phyloP scores from a whole-genome alignment of 1,139 yeast genomes.

The Yamadazyma mexicana region DNA sequence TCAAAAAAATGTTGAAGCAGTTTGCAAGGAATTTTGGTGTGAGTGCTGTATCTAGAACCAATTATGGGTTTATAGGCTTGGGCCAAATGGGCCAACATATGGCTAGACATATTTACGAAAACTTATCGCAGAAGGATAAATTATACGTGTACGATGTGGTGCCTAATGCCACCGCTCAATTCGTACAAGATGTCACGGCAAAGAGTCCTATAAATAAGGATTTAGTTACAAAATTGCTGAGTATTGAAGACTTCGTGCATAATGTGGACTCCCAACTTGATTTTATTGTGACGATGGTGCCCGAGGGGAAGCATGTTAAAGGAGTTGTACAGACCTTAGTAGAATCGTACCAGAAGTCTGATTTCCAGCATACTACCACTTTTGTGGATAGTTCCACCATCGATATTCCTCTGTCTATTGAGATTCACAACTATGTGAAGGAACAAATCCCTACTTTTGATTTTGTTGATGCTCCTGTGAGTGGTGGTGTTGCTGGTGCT shows the following conservation, averaged over 20 bases:
- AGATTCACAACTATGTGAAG: slow-evolving; percentile 38
- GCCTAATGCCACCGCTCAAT: slow-evolving; percentile 28
- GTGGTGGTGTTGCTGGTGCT: slow-evolving; percentile 65
- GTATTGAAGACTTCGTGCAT: slow-evolving; percentile 31
- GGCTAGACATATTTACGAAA: slow-evolving; percentile 53
- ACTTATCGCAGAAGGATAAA: slow-evolving; percentile 39
- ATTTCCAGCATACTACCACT: slow-evolving; percentile 19
- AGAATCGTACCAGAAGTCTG: slow-evolving; percentile 21
- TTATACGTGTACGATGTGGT: slow-evolving; percentile 48
- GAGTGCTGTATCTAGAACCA: slow-evolving; percentile 14
- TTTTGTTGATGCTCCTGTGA: slow-evolving; percentile 60
- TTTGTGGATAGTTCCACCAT: slow-evolving; percentile 57
- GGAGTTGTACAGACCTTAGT: slow-evolving; percentile 44
- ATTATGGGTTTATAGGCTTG: slow-evolving; percentile 56
- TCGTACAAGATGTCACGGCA: slow-evolving; percentile 26
- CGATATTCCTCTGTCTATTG: slow-evolving; percentile 51
- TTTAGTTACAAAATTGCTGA: slow-evolving; percentile 18
- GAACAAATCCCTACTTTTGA: slow-evolving; percentile 29
- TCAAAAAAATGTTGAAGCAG: background rate
- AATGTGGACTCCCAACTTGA: slow-evolving; percentile 33
- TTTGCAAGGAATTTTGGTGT: slow-evolving; percentile 1
- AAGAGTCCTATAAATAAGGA: slow-evolving; percentile 22
- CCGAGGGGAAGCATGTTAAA: slow-evolving; percentile 57
- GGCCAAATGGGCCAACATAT: slow-evolving; percentile 64
- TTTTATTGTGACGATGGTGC: slow-evolving; percentile 56